Percentiles rank a stretch among this genome's conserved stretches.
Conservation (phyloP, 164 flowering plant genomes). For the Paratinospora sagittata region DNA sequence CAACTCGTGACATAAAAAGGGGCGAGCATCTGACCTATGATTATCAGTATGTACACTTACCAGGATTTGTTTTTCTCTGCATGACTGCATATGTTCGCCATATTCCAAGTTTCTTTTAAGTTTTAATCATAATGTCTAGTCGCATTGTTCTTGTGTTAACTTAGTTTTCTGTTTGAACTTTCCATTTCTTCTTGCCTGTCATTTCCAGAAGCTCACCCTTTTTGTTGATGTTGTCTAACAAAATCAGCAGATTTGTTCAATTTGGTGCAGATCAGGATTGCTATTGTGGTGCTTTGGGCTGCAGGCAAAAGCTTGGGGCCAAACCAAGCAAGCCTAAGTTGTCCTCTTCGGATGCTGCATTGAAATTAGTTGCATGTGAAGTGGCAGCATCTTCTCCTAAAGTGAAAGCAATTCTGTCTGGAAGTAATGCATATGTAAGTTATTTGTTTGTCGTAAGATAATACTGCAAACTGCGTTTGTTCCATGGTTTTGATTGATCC, state of each 20-base stretch:
- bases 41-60: constrained; percentile 66
- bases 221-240: constrained; percentile 26
- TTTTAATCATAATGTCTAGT: not conserved
- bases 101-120: not conserved
- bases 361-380: constrained; percentile 59
- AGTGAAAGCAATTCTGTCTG: constrained; percentile 33
- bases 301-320: constrained; percentile 81
- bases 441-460: not conserved
- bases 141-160: not conserved
- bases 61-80: constrained; percentile 1
- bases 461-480: not conserved
- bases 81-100: not conserved
- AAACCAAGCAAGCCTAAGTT: constrained; percentile 71
- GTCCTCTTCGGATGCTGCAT: constrained; percentile 61
- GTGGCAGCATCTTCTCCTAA: constrained; percentile 50
- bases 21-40: constrained; percentile 95
- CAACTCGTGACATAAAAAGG: constrained; percentile 69
- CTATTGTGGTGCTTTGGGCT: constrained; percentile 80
- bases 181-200: no score
- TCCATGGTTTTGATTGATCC: not conserved
- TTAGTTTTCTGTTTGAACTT: no score
- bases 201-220: not conserved
- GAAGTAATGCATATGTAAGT: constrained; percentile 28
- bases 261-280: constrained; percentile 99
- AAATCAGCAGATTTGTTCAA: constrained; percentile 89